A percentile compares a stretch with the other conserved stretches of the same genome.
Conservation (phyloP, 345 rosid species). For the Corchorus olitorius region DNA sequence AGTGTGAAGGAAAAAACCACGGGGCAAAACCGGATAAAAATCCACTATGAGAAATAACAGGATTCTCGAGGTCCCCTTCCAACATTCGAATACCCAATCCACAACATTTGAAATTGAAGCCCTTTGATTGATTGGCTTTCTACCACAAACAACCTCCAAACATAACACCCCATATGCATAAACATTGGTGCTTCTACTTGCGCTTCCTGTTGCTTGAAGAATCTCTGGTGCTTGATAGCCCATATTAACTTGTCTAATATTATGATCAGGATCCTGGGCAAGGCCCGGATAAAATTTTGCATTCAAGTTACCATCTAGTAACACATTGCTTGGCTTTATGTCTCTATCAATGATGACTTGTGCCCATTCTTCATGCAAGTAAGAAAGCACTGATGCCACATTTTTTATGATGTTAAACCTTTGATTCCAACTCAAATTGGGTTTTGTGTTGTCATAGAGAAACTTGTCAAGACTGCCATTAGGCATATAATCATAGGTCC, state of each 20-base stretch:
- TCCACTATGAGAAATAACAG: too few relatives aligned
- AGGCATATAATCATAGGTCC: slow-evolving; percentile 8
- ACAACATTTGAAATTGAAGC: slow-evolving; percentile 22
- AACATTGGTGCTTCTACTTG: slow-evolving; percentile 63
- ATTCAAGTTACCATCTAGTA: slow-evolving; percentile 61
- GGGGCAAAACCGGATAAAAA: too few relatives aligned
- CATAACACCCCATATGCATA: slow-evolving; percentile 60
- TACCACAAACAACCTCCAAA: slow-evolving; percentile 61
- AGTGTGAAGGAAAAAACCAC: too few relatives aligned
- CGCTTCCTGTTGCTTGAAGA: slow-evolving; percentile 54
- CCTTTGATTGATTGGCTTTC: slow-evolving; percentile 45
- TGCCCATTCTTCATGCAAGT: slow-evolving; percentile 68
- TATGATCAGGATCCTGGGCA: slow-evolving; percentile 33
- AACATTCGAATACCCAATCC: slow-evolving; percentile 41
- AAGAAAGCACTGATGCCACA: slow-evolving; percentile 53
- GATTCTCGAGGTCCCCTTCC: too few relatives aligned
- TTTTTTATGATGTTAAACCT: slow-evolving; percentile 61
- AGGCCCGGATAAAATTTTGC: slow-evolving; percentile 70
- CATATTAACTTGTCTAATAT: too few relatives aligned
- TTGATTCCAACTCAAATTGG: slow-evolving; percentile 52
- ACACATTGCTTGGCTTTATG: slow-evolving; percentile 69
- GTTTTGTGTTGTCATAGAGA: slow-evolving; percentile 14
- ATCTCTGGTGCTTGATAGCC: slow-evolving; percentile 54
- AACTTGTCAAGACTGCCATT: slow-evolving; percentile 19
- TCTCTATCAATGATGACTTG: slow-evolving; percentile 76